Base-by-base conservation (phyloP, 208 protist genomes). In the Wallacemonas sp. region DNA sequence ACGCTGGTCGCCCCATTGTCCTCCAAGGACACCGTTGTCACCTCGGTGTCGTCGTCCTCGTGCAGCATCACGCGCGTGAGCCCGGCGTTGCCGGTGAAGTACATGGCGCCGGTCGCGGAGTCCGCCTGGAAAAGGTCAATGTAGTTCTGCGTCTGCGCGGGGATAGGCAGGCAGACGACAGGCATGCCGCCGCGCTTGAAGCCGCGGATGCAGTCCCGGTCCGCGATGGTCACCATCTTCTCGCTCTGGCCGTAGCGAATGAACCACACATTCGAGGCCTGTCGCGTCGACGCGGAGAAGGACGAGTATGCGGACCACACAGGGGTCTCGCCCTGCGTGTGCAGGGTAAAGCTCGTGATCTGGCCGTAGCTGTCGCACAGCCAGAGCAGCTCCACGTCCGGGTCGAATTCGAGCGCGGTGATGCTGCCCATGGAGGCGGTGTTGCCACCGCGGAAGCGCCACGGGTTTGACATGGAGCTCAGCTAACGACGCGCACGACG, bases 351-450 rank as follows among this genome's bases (percentile, higher is more conserved):
- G 71, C 86, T 92, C 66, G 81, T 90, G 23, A 96, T 72, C n/a
- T 72, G 79, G 45, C 88, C 88, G 64, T 85, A 94, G 65, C 72
- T 80, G 61, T 96, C 91, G 64, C 79, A 82, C 23, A 88, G 72
- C 91, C 91, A 96, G 32, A 96, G 77, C 57, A 96, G 73, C 77
- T 96, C 91, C 31, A 92, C 55, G 39, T 91, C 84, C 10, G 87
- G 87, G 67, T 96, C 91, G 67, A 96, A 96, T 75, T 92, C 83
- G 11, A 96, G 74, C 10, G 91, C 82, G 29, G 79, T 94, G 66
- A 96, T 80, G 38, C 66, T 78, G 22, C 84, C 85, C 11, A 90
- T 65, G 18, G 82, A 87, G 7, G 86, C 84, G 49, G 81, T 77
- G 42, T 76, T 82, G 18, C 75, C 79, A n/a, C 86, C 82, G 29